Conservation (phyloP, 1,284 basidiomycete species). For the Pseudozyma thailandica region DNA sequence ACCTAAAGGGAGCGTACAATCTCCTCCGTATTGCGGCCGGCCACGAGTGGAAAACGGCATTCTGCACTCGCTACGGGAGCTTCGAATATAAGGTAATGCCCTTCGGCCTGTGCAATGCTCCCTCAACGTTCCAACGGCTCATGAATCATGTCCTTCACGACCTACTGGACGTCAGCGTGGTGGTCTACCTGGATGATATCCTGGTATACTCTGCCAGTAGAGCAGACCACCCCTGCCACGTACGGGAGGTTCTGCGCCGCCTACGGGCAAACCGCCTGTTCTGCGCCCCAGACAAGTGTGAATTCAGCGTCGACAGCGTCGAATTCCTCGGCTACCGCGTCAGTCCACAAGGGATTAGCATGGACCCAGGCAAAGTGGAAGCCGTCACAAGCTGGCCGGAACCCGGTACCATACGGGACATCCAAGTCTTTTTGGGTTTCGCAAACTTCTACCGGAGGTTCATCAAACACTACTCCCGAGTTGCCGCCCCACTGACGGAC, state of each 20-base stretch:
- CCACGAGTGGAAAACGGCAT: constrained; percentile 69
- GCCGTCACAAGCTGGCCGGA: constrained; percentile 69
- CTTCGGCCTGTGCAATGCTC: too few relatives aligned
- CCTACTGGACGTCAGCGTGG: constrained; percentile 68
- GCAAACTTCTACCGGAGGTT: constrained; percentile 70
- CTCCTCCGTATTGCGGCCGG: constrained; percentile 67
- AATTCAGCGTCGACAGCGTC: constrained; percentile 24
- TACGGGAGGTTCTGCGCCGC: constrained; percentile 68
- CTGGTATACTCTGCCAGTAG: constrained; percentile 70
- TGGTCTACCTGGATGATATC: constrained; percentile 71
- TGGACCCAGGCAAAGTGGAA: constrained; percentile 70
- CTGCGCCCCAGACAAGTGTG: constrained; percentile 17
- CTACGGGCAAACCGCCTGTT: constrained; percentile 54
- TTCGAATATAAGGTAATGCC: too few relatives aligned
- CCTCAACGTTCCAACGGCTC: too few relatives aligned
- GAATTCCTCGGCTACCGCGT: constrained; percentile 71
- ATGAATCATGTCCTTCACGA: constrained; percentile 66
- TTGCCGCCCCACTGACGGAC: constrained; percentile 66
- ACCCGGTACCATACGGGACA: constrained; percentile 65
- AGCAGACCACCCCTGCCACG: constrained; percentile 68
- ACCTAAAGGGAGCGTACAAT: constrained; percentile 46
- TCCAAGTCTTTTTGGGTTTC: constrained; percentile 69
- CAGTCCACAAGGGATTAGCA: constrained; percentile 62
- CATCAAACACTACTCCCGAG: constrained; percentile 69
- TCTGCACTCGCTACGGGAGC: too few relatives aligned